A percentile compares a stretch with the other conserved stretches of the same genome.
These are phyloP conservation scores for Fusarium anthophilum DNA, from an alignment of 2,329 filamentous ascomycete species.

Conservation along the genomic window DNA sequence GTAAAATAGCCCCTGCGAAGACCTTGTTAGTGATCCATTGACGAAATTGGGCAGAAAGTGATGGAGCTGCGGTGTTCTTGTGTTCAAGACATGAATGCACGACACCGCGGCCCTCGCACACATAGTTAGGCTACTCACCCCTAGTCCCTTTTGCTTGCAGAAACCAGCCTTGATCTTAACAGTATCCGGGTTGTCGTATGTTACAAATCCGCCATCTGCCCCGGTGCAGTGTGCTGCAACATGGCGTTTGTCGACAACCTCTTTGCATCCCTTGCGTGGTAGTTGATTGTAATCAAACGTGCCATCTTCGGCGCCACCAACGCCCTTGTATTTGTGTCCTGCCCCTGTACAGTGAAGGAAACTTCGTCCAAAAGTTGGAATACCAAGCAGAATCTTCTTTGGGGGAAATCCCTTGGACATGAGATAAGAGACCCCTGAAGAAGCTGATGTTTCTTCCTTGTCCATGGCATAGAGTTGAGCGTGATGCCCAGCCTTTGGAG, in stretches of 20 bases:
- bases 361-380: slow-evolving; percentile 79
- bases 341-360: slow-evolving; percentile 73
- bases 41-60: not conserved
- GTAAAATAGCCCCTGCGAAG: slow-evolving; percentile 77
- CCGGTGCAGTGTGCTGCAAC: slow-evolving; percentile 78
- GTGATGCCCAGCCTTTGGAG: slow-evolving; percentile 74
- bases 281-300: slow-evolving; percentile 79
- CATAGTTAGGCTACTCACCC: slow-evolving; percentile 55
- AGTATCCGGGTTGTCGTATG: slow-evolving; percentile 81
- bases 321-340: slow-evolving; percentile 67
- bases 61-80: slow-evolving; percentile 16
- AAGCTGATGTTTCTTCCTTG: slow-evolving; percentile 71
- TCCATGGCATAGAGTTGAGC: slow-evolving; percentile 74
- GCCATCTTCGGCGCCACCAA: slow-evolving; percentile 68
- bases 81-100: slow-evolving; percentile 22
- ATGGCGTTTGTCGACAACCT: slow-evolving; percentile 72
- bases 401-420: slow-evolving; percentile 72
- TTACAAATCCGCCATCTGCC: slow-evolving; percentile 79
- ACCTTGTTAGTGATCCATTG: slow-evolving; percentile 29
- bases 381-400: slow-evolving; percentile 77
- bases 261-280: slow-evolving; percentile 68
- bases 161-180: slow-evolving; percentile 79
- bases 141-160: slow-evolving; percentile 75
- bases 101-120: slow-evolving; percentile 9
- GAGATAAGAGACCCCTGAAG: slow-evolving; percentile 72